These are phyloP conservation scores for Centrapalus pauciflorus DNA, from an alignment of 129 eudicot species.

Conservation along the genomic window DNA sequence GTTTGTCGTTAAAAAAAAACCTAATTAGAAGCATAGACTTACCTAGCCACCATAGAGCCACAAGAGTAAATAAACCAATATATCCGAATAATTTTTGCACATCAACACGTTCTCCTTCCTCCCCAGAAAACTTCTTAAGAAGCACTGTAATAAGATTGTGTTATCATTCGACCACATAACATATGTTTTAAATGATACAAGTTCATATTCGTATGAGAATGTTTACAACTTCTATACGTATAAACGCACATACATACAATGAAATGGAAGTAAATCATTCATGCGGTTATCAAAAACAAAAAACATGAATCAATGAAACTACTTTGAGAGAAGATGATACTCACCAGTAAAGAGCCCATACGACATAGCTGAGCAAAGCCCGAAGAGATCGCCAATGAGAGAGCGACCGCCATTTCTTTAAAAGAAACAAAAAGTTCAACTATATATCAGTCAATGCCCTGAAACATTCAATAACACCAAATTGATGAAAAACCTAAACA, in stretches of 20 bases:
- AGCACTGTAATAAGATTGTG: slow-evolving; percentile 53
- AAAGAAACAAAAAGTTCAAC: slow-evolving; percentile 72
- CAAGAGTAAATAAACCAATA: slow-evolving; percentile 85
- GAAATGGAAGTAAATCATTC: not conserved
- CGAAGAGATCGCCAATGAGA: slow-evolving; percentile 91
- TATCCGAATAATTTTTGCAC: slow-evolving; percentile 95
- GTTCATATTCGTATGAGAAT: too few relatives aligned
- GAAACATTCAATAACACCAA: slow-evolving; percentile 45
- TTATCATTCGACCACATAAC: slow-evolving; percentile 4
- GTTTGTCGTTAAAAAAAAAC: too few relatives aligned
- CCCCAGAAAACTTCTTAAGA: slow-evolving; percentile 91
- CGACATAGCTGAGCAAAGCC: slow-evolving; percentile 87
- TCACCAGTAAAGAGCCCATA: slow-evolving; percentile 93
- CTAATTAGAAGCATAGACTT: slow-evolving; percentile 25
- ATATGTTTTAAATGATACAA: too few relatives aligned
- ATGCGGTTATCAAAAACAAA: not conserved
- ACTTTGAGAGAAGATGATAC: slow-evolving; percentile 18
- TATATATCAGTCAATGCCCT: slow-evolving; percentile 66
- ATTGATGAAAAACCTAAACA: slow-evolving; percentile 25
- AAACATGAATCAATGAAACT: not conserved
- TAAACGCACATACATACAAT: not conserved
- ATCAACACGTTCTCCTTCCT: slow-evolving; percentile 90
- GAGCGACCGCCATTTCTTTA: slow-evolving; percentile 78
- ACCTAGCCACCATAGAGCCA: slow-evolving; percentile 99
- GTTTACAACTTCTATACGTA: not conserved